Conservation (phyloP, 2,329 filamentous ascomycete species). For the Ceratocystis eucalypticola region DNA sequence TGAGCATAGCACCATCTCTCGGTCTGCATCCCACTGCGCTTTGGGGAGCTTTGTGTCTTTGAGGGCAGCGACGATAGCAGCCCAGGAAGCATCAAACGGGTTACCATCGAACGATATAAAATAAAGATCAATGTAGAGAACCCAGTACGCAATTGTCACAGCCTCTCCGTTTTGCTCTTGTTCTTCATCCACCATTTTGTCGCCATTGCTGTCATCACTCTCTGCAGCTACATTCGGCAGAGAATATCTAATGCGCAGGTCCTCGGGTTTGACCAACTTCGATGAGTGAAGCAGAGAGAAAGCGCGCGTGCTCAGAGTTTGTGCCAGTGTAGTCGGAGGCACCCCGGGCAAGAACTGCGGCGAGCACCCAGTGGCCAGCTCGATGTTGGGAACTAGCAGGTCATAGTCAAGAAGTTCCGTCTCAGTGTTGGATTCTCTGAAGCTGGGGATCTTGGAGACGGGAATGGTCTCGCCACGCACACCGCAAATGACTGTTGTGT, state of each 20-base stretch:
- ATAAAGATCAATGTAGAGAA: slow-evolving; percentile 86
- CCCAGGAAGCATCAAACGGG: slow-evolving; percentile 83
- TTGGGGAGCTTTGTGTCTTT: slow-evolving; percentile 61
- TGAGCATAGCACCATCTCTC: slow-evolving; percentile 65
- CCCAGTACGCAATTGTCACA: slow-evolving; percentile 77
- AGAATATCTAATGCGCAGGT: slow-evolving; percentile 58
- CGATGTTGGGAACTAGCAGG: slow-evolving; percentile 83
- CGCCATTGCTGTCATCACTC: slow-evolving; percentile 33
- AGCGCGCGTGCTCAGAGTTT: slow-evolving; percentile 70
- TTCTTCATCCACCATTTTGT: slow-evolving; percentile 29
- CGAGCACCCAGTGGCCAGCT: slow-evolving; percentile 79
- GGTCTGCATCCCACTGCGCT: slow-evolving; percentile 73
- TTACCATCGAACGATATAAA: slow-evolving; percentile 90
- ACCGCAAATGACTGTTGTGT: slow-evolving; percentile 90
- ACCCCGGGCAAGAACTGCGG: slow-evolving; percentile 74
- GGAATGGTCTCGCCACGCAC: slow-evolving; percentile 75
- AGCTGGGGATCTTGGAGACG: slow-evolving; percentile 59
- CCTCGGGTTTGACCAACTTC: slow-evolving; percentile 49
- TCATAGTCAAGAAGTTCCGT: slow-evolving; percentile 48
- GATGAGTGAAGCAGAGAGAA: slow-evolving; percentile 63
- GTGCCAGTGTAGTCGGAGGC: slow-evolving; percentile 65
- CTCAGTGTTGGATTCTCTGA: slow-evolving; percentile 32
- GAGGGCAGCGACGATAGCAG: slow-evolving; percentile 67
- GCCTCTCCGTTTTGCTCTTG: slow-evolving; percentile 27
- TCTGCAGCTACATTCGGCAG: slow-evolving; percentile 28